phyloP scores from a whole-genome alignment of 2,329 filamentous ascomycete genomes.

The Phyllosticta capitalensis region DNA sequence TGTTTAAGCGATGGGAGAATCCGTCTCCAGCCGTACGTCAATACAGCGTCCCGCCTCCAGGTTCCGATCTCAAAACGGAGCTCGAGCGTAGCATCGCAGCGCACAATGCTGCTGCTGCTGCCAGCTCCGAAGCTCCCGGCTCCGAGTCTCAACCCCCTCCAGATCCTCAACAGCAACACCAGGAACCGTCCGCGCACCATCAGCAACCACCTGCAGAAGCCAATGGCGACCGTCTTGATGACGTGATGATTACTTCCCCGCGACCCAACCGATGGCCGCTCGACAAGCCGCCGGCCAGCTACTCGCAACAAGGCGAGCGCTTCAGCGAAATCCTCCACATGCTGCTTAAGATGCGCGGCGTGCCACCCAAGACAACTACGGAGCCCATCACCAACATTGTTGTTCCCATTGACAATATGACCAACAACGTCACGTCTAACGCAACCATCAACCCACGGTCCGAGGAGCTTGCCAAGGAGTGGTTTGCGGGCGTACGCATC shows the following conservation, averaged over 20 bases:
- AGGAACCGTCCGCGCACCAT: not conserved
- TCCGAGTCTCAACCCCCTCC: not conserved
- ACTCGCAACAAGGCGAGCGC: slow-evolving; percentile 47
- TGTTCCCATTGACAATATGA: slow-evolving; percentile 13
- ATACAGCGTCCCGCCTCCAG: slow-evolving; percentile 15
- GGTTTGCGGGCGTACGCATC: slow-evolving; percentile 27
- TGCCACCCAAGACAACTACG: slow-evolving; percentile 31
- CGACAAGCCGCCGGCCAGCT: slow-evolving; percentile 41
- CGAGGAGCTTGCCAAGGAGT: slow-evolving; percentile 25
- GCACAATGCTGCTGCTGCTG: slow-evolving; percentile 1
- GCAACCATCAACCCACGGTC: slow-evolving; percentile 20
- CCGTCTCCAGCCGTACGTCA: not conserved
- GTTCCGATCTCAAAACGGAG: not conserved
- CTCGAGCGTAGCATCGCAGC: slow-evolving; percentile 5
- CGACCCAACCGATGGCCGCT: slow-evolving; percentile 40
- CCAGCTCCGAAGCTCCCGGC: not conserved
- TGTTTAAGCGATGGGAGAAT: slow-evolving; percentile 46
- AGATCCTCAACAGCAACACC: not conserved
- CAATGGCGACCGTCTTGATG: not conserved
- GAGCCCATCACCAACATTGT: slow-evolving; percentile 26
- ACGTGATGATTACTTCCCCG: not conserved
- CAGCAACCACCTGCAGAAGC: not conserved
- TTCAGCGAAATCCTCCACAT: slow-evolving; percentile 50
- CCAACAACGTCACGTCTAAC: slow-evolving; percentile 8
- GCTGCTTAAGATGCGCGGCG: slow-evolving; percentile 47